Percentiles rank a stretch among this genome's conserved stretches.
Evolutionary conservation across 208 protist species (phyloP).

Genomic region (Lotmaria passim): DNA sequence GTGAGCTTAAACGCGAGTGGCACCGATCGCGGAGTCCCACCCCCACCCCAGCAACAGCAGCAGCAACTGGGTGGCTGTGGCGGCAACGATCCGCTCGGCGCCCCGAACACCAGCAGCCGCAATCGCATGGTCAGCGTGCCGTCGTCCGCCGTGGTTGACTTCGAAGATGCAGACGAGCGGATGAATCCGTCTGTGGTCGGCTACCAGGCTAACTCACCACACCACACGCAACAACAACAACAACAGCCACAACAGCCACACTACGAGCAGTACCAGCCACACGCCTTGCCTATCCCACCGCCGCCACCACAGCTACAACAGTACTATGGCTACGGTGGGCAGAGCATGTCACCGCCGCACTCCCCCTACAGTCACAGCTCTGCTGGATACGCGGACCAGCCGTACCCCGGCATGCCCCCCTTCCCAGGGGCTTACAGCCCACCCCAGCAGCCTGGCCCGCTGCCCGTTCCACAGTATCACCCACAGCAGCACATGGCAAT

Average conservation of each 20-base stretch:
- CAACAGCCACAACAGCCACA: slow-evolving; percentile 17
- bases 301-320: slow-evolving; percentile 10
- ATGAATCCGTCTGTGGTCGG: neutral
- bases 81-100: neutral
- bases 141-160: neutral
- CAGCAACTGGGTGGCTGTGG: neutral
- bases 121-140: slow-evolving; percentile 11
- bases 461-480: neutral
- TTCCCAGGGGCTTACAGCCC: slow-evolving; percentile 7
- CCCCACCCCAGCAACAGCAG: neutral
- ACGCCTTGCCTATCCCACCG: neutral
- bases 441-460: neutral
- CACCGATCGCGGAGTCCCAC: neutral
- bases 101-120: neutral
- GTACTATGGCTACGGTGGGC: slow-evolving; percentile 21
- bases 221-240: neutral
- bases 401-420: slow-evolving; percentile 3
- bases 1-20: slow-evolving; percentile 13
- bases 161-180: slow-evolving; percentile 1
- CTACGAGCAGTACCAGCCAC: slow-evolving; percentile 11
- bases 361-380: neutral
- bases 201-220: neutral
- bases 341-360: slow-evolving; percentile 9
- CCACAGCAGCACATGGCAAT: slow-evolving; percentile 7
- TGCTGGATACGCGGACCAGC: neutral